These are phyloP conservation scores for Stagonosporopsis chrysanthemi DNA, from an alignment of 2,329 filamentous ascomycete species.

Conservation along the genomic window DNA sequence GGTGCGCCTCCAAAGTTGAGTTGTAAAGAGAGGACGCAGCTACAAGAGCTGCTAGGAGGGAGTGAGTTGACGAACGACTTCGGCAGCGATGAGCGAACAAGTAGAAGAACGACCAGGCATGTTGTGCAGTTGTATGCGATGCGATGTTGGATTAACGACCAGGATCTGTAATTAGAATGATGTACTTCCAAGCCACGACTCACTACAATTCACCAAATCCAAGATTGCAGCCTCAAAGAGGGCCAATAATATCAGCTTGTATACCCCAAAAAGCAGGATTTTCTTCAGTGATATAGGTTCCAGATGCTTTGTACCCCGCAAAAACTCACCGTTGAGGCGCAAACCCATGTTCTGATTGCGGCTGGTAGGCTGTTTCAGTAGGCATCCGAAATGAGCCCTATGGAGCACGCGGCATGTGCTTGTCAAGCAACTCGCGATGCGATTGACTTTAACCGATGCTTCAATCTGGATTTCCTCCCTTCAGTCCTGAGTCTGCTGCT, in stretches of 20 bases:
- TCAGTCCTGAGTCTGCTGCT: slow-evolving; percentile 10
- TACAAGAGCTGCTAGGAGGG: slow-evolving; percentile 27
- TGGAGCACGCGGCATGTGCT: slow-evolving; percentile 35
- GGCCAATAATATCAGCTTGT: slow-evolving; percentile 21
- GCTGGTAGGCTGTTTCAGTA: slow-evolving; percentile 31
- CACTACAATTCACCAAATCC: slow-evolving; percentile 13
- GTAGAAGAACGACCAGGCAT: slow-evolving; percentile 26
- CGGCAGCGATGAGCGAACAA: slow-evolving; percentile 15
- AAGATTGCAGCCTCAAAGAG: slow-evolving; percentile 41
- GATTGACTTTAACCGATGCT: slow-evolving; percentile 25
- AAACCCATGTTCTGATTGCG: slow-evolving; percentile 34
- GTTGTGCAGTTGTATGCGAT: slow-evolving; percentile 13
- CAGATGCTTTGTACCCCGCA: slow-evolving; percentile 27
- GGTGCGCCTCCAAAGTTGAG: neutral
- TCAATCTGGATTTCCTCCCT: slow-evolving; percentile 19
- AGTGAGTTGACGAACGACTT: slow-evolving; percentile 24
- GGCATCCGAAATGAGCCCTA: slow-evolving; percentile 46
- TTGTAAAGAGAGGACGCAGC: slow-evolving; percentile 32
- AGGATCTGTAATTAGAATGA: slow-evolving; percentile 35
- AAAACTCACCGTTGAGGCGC: slow-evolving; percentile 17
- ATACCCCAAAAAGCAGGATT: slow-evolving; percentile 35
- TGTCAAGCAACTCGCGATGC: slow-evolving; percentile 22
- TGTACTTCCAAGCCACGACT: slow-evolving; percentile 14
- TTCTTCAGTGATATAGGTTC: slow-evolving; percentile 28
- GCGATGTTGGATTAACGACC: slow-evolving; percentile 29